Evolutionary conservation across 2,329 filamentous ascomycete species (phyloP).

Genomic region (Aspergillus oerlinghausenensis): DNA sequence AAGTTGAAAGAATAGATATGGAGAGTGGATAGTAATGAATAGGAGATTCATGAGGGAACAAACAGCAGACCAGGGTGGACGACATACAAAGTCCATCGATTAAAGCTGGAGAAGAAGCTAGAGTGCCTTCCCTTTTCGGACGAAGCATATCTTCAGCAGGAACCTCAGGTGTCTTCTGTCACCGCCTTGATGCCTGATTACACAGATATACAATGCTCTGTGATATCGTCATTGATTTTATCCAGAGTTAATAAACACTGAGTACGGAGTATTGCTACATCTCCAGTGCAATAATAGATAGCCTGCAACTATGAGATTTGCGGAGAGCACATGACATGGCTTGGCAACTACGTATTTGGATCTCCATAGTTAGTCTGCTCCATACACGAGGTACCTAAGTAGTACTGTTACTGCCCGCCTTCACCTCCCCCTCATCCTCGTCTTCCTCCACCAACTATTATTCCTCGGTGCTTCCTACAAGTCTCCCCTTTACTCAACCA

Average conservation of each 20-base stretch:
- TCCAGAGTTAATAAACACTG: neutral
- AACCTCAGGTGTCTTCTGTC: neutral
- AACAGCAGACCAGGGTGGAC: neutral
- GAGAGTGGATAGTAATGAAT: neutral
- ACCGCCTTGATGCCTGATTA: neutral
- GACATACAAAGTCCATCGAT: neutral
- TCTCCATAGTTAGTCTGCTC: neutral
- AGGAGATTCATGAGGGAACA: neutral
- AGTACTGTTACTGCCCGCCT: constrained; percentile 4
- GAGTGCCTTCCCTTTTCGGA: neutral
- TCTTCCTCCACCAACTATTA: neutral
- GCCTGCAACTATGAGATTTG: neutral
- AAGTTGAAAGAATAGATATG: neutral
- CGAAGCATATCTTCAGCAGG: neutral
- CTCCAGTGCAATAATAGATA: neutral
- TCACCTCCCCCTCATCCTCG: constrained; percentile 6
- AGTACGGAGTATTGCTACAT: neutral
- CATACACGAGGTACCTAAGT: neutral
- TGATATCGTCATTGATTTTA: neutral
- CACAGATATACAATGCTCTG: neutral
- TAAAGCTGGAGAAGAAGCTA: neutral
- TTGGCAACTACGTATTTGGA: constrained; percentile 3
- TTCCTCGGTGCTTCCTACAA: neutral
- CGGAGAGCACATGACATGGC: constrained; percentile 12
- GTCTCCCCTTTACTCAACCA: neutral